Evolutionary conservation across 2,329 filamentous ascomycete genomes (phyloP), one percentile per base, ranked within the genome.

Genomic region (Colletotrichum acutatum): DNA sequence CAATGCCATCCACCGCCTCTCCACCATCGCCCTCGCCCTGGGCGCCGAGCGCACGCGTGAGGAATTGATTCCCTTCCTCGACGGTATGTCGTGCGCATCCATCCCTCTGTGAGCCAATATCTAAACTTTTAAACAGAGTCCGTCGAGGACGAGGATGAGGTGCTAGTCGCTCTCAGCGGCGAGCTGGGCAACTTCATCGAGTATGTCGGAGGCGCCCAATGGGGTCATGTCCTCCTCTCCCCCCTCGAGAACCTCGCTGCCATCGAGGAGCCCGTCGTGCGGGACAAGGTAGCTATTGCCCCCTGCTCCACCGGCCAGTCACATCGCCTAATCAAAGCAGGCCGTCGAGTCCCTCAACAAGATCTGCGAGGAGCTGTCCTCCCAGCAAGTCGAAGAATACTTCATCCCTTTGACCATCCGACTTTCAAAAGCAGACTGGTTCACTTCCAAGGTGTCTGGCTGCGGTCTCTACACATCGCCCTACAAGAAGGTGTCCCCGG

Each of bases 341-440:
- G 97, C 97, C 76, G 97, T 99, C 82, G 97, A 99, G 84, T 99
- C 97, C 60, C 91, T 99, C 78, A 99, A 99, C 90, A 99, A 98
- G 88, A 98, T 99, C 83, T 98, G 97, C 90, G 91, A 92, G 81
- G 92, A 98, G 82, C 90, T 99, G 68, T 97, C 95, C 63, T 87
- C 95, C 78, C 90, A 95, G 83, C 97, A 99, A 87, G 93, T 98
- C 81, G 97, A 99, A 88, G 94, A 98, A 80, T 94, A 95, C 85
- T 98, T 98, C 86, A 96, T 99, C 78, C 97, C 97, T 75, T 92
- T 99, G 80, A 95, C 95, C 73, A 91, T 97, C 80, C 95, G 97
- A 81, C 94, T 99, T 74, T 97, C 97, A 76, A 99, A 98, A 90
- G 97, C 97, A 85, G 97, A 99, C 86, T 99, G 97, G 97, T 99